Evolutionary conservation across 495 filamentous ascomycete species (phyloP).

Genomic region (Daldinia grandis): DNA sequence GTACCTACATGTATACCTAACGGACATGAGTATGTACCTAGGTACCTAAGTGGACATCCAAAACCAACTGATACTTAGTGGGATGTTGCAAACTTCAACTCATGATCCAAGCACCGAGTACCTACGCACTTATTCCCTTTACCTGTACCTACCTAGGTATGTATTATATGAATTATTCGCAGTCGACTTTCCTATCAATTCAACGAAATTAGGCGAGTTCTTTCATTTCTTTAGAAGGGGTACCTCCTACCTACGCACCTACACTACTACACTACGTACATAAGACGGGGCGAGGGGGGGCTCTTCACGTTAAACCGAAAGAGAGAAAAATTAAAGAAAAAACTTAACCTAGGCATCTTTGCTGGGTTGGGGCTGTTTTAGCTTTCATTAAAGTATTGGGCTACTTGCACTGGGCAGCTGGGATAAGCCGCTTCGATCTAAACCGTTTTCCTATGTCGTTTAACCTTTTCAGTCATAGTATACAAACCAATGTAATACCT

Average conservation of each 20-base stretch:
- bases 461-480: background rate
- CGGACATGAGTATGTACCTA: background rate
- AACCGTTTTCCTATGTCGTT: background rate
- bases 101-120: background rate
- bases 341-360: background rate
- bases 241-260: background rate
- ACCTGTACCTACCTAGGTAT: background rate
- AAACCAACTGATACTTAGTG: background rate
- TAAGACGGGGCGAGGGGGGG: background rate
- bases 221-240: constrained; percentile 12
- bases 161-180: background rate
- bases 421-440: background rate
- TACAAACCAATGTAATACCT: background rate
- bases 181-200: constrained; percentile 29
- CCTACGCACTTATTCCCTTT: background rate
- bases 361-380: constrained; percentile 6
- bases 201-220: constrained; percentile 32
- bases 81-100: background rate
- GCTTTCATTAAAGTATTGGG: background rate
- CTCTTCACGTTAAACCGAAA: background rate
- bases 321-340: background rate
- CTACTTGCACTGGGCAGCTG: background rate
- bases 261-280: background rate
- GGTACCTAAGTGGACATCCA: background rate
- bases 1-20: background rate